Evolutionary conservation across 2,329 filamentous ascomycete genomes (phyloP), one percentile per base, ranked within the genome.

Genomic region (Hymenoscyphus scutula): DNA sequence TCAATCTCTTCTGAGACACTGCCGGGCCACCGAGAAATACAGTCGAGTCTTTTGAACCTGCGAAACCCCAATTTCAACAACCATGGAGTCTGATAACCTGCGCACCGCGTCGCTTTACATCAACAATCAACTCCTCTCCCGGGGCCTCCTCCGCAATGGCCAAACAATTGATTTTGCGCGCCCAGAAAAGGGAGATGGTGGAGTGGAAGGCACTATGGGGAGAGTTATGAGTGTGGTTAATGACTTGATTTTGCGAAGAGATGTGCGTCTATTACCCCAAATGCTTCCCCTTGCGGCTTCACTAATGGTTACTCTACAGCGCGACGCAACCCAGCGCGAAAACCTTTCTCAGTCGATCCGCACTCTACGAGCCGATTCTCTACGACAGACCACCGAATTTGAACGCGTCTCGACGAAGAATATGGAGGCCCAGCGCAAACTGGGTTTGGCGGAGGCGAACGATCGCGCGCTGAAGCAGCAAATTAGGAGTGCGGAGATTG

Each of bases 161-260:
- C 85, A 89, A 70, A 80, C 79, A 51, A 90, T 99, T 76, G 89
- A 97, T 75, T 99, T 99, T 75, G 87, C 90, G 64, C 80, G 86
- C 65, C 89, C 90, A 8, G 85, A 85, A 59, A 81, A 85, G 66
- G 83, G 81, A 63, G 84, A 88, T 66, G 82, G 82, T 19, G 85
- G 84, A 19, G 81, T 85, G 41, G 83, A 84, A 72, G 84, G 83
- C 58, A 90, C 90, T 19, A 94, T 95, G 87, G 89, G 90, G 23
- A 86, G 87, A 68, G 88, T 98, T 70, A 97, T 99, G 78, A 90
- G 94, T 73, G 83, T 99, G 27, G 87, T 99, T 56, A 97, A 99
- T 76, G 95, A 99, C 74, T 78, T 99, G 69, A 91, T 99, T 63
- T 76, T 97, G 64, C 86, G 93, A 68, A 86, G 93, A 80, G 95